phyloP scores from a whole-genome alignment of 192 early-diverging fungal species.

The Umbelopsis sp. region DNA sequence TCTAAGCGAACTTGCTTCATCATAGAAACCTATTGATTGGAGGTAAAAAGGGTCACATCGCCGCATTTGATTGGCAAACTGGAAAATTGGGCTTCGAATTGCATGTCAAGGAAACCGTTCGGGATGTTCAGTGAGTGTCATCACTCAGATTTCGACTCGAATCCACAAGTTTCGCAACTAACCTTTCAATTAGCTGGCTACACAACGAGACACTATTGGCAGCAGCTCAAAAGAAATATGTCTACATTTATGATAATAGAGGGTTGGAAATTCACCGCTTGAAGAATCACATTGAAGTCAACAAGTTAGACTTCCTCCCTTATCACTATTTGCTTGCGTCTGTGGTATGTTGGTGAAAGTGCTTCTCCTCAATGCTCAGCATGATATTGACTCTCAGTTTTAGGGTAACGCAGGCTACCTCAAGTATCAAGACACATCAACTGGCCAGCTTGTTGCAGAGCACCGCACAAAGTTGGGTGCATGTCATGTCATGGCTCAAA shows the following conservation, averaged over 20 bases:
- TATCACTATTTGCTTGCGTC: conserved; percentile 90
- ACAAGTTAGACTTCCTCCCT: conserved; percentile 86
- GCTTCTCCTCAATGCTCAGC: neutral
- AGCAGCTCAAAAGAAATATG: conserved; percentile 93
- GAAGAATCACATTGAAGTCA: conserved; percentile 79
- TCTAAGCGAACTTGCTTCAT: neutral
- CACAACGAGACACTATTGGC: conserved; percentile 95
- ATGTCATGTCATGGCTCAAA: conserved; percentile 85
- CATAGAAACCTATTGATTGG: conserved; percentile 66
- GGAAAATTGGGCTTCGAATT: conserved; percentile 79
- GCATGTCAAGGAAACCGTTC: conserved; percentile 86
- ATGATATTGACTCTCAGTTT: neutral
- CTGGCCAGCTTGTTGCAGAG: conserved; percentile 81
- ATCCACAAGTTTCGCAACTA: too few species aligned
- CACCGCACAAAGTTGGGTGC: conserved; percentile 74
- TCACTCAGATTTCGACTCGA: neutral
- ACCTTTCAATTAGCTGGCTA: conserved; percentile 69
- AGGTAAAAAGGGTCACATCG: conserved; percentile 85
- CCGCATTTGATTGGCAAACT: conserved; percentile 88
- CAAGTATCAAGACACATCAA: conserved; percentile 94
- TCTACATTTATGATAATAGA: conserved; percentile 91
- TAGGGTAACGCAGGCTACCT: conserved; percentile 79
- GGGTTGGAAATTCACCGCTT: conserved; percentile 91
- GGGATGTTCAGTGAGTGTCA: conserved; percentile 74
- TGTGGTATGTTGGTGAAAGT: conserved; percentile 44